These are phyloP conservation scores for Rosa lucieae DNA, from an alignment of 306 rosid species.

Conservation along the genomic window DNA sequence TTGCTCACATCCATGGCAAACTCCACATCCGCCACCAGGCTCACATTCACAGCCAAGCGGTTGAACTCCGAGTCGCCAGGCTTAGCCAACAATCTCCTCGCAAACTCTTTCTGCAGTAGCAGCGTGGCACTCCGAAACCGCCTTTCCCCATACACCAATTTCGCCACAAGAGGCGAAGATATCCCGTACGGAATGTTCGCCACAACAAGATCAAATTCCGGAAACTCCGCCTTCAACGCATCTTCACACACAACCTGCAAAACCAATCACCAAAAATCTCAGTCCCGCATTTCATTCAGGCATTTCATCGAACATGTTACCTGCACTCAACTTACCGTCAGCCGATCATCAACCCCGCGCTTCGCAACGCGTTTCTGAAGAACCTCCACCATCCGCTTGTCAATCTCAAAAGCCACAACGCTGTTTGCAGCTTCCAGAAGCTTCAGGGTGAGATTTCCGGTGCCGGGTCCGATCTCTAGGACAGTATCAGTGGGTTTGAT, in stretches of 20 bases:
- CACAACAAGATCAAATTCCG: conserved; percentile 71
- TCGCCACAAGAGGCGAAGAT: conserved; percentile 73
- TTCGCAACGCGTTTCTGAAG: conserved; percentile 60
- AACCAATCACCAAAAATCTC: conserved; percentile 24
- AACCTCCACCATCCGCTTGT: conserved; percentile 67
- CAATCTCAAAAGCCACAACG: conserved; percentile 75
- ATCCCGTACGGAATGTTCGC: conserved; percentile 90
- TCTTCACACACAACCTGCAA: conserved; percentile 68
- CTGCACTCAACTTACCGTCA: conserved; percentile 42
- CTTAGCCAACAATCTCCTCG: conserved; percentile 66
- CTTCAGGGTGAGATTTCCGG: conserved; percentile 86
- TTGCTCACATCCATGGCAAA: conserved; percentile 78
- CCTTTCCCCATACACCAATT: conserved; percentile 50
- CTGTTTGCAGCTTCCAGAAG: conserved; percentile 65
- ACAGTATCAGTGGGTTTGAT: conserved; percentile 73
- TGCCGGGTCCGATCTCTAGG: conserved; percentile 97
- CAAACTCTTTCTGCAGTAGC: conserved; percentile 88
- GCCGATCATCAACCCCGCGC: conserved; percentile 21
- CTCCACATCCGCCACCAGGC: conserved; percentile 71
- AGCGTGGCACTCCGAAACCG: conserved; percentile 80
- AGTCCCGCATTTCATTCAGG: neutral
- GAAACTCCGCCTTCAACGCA: conserved; percentile 67
- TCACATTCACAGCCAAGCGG: conserved; percentile 80
- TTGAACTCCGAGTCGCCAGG: conserved; percentile 76
- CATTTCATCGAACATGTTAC: conserved; percentile 50